Evolutionary conservation across 371 early-diverging fungal species (phyloP), one percentile per base, ranked within the genome.

Genomic region (Mucor indicus): DNA sequence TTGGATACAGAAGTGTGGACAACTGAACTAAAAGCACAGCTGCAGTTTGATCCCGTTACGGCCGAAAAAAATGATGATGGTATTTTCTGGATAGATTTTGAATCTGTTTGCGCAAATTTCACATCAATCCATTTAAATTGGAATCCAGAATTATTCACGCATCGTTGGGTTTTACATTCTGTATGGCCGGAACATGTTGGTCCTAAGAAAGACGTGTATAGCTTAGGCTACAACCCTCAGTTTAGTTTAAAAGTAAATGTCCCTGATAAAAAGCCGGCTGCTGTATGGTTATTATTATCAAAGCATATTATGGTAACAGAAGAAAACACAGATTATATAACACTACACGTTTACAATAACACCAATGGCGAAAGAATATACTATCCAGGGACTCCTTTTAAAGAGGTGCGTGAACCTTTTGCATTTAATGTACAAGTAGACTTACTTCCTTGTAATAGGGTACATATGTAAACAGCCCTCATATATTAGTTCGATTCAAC

Each of bases 41-140:
- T 93, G 21, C 69, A 79, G 40, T 92, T 85, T 61, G 87, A 92
- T 50, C 90, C 85, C 6, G 62, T 61, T 25, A 64, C 61, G 2
- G 91, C 90, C 7, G 71, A 72, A 31, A 57, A 74, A 36, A 64
- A 72, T 32, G 91, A 91, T 53, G 84, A 85, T 50, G 91, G 91
- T 53, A 79, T 91, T 3, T 91, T 93, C 56, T 91, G 93, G 91
- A 90, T 93, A 39, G 85, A 91, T 49, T 93, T 76, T 50, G 89
- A 84, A 20, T 90, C 91, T 3, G 81, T 92, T 0, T 87, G 89
- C 50, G 39, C 49, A 0, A 66, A 81, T 24, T 93, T 93, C 51
- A 86, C 89, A 23, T 89, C 91, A 1, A 86, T 92, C 27, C 93
- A 95, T 55, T 62, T 93, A 29, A 93, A 91, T 60, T 93, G 93